Percentiles rank a stretch among this genome's conserved stretches.
Conservation (phyloP, 768 basidiomycete genomes). For the Pleurotus salmoneostramineus region DNA sequence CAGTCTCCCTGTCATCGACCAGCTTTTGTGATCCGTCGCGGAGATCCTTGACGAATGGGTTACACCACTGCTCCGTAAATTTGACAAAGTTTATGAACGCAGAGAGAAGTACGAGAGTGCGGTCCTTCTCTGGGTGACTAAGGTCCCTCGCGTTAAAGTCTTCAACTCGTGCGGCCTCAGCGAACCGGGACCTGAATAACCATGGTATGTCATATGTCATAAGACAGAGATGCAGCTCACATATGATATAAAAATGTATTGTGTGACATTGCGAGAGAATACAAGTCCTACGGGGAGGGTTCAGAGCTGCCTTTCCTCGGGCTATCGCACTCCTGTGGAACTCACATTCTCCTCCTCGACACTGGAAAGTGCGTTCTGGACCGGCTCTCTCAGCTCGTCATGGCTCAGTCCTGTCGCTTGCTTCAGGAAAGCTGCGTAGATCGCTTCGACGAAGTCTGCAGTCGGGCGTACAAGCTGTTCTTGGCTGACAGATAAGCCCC, state of each 20-base stretch:
- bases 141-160: constrained; percentile 79
- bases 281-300: constrained; percentile 53
- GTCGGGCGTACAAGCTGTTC: constrained; percentile 69
- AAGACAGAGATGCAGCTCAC: constrained; percentile 29
- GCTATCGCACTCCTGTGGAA: background rate
- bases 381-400: constrained; percentile 55
- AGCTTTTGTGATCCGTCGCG: constrained; percentile 55
- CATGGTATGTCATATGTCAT: constrained; percentile 4
- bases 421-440: constrained; percentile 70
- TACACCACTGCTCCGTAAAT: constrained; percentile 73
- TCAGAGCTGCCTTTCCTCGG: background rate
- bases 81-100: constrained; percentile 94
- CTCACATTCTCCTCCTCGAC: constrained; percentile 55
- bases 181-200: constrained; percentile 56
- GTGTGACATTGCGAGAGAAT: constrained; percentile 50
- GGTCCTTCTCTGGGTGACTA: constrained; percentile 64
- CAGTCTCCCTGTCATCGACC: constrained; percentile 58
- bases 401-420: constrained; percentile 64
- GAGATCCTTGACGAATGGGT: constrained; percentile 56
- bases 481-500: constrained; percentile 63
- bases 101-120: constrained; percentile 73
- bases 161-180: constrained; percentile 66
- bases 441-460: constrained; percentile 63
- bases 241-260: constrained; percentile 71
- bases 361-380: constrained; percentile 47